phyloP scores from a whole-genome alignment of 257 asterid genomes.

The Solanum medicagineum region DNA sequence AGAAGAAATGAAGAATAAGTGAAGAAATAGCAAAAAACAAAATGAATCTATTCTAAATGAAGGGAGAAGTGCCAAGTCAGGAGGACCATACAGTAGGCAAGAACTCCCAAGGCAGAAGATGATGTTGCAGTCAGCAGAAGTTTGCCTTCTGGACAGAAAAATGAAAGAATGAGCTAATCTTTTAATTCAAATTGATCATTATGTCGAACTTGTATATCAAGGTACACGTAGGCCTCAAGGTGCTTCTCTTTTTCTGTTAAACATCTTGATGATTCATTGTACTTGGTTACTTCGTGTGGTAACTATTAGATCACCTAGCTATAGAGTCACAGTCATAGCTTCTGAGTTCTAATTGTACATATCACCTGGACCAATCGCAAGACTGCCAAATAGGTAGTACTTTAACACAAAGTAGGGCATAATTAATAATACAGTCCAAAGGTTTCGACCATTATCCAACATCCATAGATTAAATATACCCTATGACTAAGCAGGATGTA shows the following conservation, averaged over 20 bases:
- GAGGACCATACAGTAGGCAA: background rate
- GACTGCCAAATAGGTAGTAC: background rate
- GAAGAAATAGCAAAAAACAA: background rate
- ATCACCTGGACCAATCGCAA: background rate
- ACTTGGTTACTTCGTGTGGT: background rate
- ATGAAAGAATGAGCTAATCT: background rate
- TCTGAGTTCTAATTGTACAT: background rate
- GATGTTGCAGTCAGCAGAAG: background rate
- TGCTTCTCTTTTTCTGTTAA: background rate
- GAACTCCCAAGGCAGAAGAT: background rate
- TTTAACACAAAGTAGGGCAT: background rate
- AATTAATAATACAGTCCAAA: background rate
- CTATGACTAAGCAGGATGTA: background rate
- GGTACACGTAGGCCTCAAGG: background rate
- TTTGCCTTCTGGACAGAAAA: background rate
- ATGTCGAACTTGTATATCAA: background rate
- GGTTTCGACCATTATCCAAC: background rate
- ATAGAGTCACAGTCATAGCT: background rate
- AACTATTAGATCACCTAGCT: background rate
- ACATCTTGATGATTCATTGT: background rate
- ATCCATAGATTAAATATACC: background rate
- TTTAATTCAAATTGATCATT: background rate
- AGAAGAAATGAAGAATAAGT: background rate
- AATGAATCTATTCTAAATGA: background rate
- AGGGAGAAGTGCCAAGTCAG: background rate